Conservation (phyloP, 1,139 yeast genomes). For the Lodderomyces elongisporus region DNA sequence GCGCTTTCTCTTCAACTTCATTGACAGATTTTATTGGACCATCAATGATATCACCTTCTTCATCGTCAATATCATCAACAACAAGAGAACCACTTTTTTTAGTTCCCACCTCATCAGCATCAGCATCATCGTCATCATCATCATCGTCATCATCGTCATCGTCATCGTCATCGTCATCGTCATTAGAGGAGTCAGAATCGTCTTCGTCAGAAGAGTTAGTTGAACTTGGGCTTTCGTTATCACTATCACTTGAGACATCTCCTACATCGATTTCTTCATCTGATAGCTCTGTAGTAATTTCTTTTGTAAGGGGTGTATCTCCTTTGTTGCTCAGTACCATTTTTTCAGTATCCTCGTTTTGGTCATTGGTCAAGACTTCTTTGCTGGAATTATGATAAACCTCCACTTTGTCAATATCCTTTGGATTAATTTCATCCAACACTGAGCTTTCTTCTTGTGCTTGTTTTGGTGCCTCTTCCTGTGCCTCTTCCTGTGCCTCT, state of each 20-base stretch:
- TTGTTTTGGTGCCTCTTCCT: background rate
- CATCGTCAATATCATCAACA: slow-evolving; percentile 17
- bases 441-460: background rate
- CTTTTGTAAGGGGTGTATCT: no score
- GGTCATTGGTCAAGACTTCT: background rate
- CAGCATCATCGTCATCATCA: slow-evolving; percentile 13
- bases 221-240: slow-evolving; percentile 1
- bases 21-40: slow-evolving; percentile 74
- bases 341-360: background rate
- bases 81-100: background rate
- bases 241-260: slow-evolving; percentile 10
- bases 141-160: slow-evolving; percentile 10
- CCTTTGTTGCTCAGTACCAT: no score
- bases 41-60: slow-evolving; percentile 39
- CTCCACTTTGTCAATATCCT: no score
- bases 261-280: slow-evolving; percentile 27
- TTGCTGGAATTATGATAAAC: no score
- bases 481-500: background rate
- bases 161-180: background rate
- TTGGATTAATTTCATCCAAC: no score
- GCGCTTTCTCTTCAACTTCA: slow-evolving; percentile 64
- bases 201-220: no score
- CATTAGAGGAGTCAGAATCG: no score
- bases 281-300: slow-evolving; percentile 19
- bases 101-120: slow-evolving; percentile 15